Base-by-base conservation (phyloP, 768 basidiomycete genomes). In the Candolleomyces eurysporus region DNA sequence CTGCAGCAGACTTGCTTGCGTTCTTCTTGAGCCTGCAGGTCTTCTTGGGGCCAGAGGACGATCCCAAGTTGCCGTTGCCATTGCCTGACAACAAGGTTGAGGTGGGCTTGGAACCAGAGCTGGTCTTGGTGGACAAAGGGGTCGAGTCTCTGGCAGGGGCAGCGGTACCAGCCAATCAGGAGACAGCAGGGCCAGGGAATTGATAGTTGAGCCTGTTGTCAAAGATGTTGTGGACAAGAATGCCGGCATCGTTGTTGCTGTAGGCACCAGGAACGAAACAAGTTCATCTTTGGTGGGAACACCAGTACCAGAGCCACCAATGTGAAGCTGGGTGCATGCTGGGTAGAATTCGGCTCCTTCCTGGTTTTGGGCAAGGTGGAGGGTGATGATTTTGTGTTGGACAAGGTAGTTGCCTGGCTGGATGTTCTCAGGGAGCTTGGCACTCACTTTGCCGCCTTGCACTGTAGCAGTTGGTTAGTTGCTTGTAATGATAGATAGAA, bases 321-420 rank as follows among this genome's bases (percentile, higher is more conserved):
- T 71, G 43, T 69, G 74, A 62, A 89, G 69, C 72, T 87, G 82
- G 3, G 82, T 78, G 71, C 91, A 94, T 26, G 84, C 82, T 0
- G 89, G 86, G 70, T 94, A 94, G 73, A 92, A 93, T 73, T 94
- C 91, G 0, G 89, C 91, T 19, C 88, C 89, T 5, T 85, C 85
- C 17, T 68, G 10, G 2, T 67, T 64, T n/a, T 68, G 77, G 6
- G 81, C 90, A 49, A 86, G 79, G 67, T 92, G 91, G 14, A 92
- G 82, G 10, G 88, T 87, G 70, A 92, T 87, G 72, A 92, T 88
- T 70, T 93, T 91, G 70, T 91, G 86, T 1, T 91, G 88, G 68
- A 92, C 71, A 61, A 93, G 77, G 71, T 92, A 92, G 65, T 88
- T 83, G 5, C 91, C 91, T 3, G 87, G 73, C 2, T 84, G 78